phyloP scores from a whole-genome alignment of 495 filamentous ascomycete genomes.

The Talaromyces adpressus region DNA sequence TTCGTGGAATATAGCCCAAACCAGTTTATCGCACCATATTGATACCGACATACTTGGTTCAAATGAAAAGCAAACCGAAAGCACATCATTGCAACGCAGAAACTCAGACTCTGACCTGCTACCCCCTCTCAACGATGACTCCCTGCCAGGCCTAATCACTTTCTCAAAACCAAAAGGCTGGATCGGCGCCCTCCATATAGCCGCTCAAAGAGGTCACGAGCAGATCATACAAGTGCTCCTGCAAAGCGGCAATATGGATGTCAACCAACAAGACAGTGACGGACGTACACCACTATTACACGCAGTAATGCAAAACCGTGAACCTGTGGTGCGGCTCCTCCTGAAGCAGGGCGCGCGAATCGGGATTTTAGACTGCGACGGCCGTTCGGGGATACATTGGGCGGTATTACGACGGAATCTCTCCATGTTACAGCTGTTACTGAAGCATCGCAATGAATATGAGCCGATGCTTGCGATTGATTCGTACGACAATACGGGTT shows the following conservation, averaged over 20 bases:
- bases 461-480: background rate
- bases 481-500: background rate
- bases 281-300: conserved; percentile 63
- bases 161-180: conserved; percentile 1
- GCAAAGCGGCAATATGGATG: background rate
- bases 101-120: background rate
- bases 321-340: conserved; percentile 64
- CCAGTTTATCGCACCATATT: background rate
- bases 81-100: background rate
- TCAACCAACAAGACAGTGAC: conserved; percentile 56
- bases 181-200: background rate
- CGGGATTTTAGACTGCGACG: conserved; percentile 1
- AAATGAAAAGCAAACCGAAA: background rate
- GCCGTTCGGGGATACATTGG: conserved; percentile 2
- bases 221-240: background rate
- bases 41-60: background rate
- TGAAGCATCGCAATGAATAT: background rate
- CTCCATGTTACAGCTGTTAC: background rate
- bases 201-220: conserved; percentile 3
- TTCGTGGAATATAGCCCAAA: background rate
- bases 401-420: background rate
- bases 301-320: conserved; percentile 62
- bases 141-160: background rate
- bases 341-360: conserved; percentile 19
- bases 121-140: background rate